A percentile compares a stretch with the other conserved stretches of the same genome.
Evolutionary conservation across 495 filamentous ascomycete genomes (phyloP).

Genomic region (Aspergillus nanangensis): DNA sequence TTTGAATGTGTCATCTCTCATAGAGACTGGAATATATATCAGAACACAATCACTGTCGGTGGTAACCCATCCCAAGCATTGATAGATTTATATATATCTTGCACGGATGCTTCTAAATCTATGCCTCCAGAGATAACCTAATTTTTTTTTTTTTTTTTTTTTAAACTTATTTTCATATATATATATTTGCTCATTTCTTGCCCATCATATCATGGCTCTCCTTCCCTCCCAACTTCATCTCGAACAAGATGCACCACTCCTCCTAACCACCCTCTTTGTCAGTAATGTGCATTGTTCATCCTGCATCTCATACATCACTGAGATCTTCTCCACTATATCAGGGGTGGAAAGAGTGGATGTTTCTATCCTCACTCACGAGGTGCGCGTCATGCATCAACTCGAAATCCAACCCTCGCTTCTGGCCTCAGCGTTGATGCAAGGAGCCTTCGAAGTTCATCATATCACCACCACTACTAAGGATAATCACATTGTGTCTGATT

Average conservation of each 20-base stretch:
- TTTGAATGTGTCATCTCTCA: too few relatives aligned
- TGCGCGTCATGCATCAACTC: slow-evolving; percentile 34
- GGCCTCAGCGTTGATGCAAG: slow-evolving; percentile 39
- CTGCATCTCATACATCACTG: slow-evolving; percentile 45
- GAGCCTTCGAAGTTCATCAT: slow-evolving; percentile 47
- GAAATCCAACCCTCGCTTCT: slow-evolving; percentile 26
- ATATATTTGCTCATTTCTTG: too few relatives aligned
- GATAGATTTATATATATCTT: too few relatives aligned
- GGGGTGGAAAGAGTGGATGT: slow-evolving; percentile 36
- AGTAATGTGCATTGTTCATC: slow-evolving; percentile 51
- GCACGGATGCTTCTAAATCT: too few relatives aligned
- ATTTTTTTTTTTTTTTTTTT: too few relatives aligned
- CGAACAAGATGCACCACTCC: neutral
- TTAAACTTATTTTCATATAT: neutral
- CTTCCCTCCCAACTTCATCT: neutral
- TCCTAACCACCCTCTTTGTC: slow-evolving; percentile 39
- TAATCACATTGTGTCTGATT: slow-evolving; percentile 25
- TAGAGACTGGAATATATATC: too few relatives aligned
- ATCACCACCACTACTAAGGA: slow-evolving; percentile 35
- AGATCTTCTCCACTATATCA: slow-evolving; percentile 31
- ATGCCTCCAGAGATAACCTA: too few relatives aligned
- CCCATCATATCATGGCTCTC: too few relatives aligned
- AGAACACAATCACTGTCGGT: too few relatives aligned
- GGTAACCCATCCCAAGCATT: too few relatives aligned
- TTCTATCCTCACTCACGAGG: slow-evolving; percentile 41